These are phyloP conservation scores for Metschnikowia hibisci DNA, from an alignment of 805 yeast species.

Conservation along the genomic window DNA sequence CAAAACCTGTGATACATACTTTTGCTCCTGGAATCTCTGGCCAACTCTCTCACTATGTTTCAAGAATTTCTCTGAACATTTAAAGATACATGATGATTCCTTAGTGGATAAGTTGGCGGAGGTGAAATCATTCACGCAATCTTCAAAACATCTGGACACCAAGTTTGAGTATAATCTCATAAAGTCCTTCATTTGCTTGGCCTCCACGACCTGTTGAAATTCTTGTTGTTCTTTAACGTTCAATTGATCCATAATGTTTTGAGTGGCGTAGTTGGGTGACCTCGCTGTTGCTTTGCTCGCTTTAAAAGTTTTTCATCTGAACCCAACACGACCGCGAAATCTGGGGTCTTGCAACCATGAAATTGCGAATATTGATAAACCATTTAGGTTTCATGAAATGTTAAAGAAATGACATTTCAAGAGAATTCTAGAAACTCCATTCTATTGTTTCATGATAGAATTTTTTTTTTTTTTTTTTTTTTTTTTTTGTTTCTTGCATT, in stretches of 20 bases:
- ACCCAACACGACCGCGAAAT: constrained; percentile 10
- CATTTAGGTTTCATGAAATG: no score
- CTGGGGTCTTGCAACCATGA: neutral
- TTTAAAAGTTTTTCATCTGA: constrained; percentile 16
- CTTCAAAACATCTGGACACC: constrained; percentile 95
- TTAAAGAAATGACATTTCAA: no score
- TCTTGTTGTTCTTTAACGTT: constrained; percentile 96
- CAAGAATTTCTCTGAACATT: constrained; percentile 95
- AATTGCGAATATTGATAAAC: no score
- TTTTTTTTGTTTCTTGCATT: no score
- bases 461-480: no score
- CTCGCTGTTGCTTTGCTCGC: constrained; percentile 6
- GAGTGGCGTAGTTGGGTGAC: neutral
- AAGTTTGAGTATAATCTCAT: constrained; percentile 93
- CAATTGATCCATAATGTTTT: constrained; percentile 84
- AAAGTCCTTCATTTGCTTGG: constrained; percentile 98
- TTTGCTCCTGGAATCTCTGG: constrained; percentile 97
- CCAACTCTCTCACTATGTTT: constrained; percentile 98
- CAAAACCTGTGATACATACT: constrained; percentile 35
- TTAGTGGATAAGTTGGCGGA: constrained; percentile 79
- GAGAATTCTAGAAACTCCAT: no score
- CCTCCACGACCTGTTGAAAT: constrained; percentile 91
- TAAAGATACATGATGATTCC: constrained; percentile 81
- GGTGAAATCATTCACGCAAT: constrained; percentile 98
- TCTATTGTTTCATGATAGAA: no score